Percentiles rank a stretch among this genome's conserved stretches.
phyloP scores from a whole-genome alignment of 202 grass and related monocot species.

The Musa balbisiana region DNA sequence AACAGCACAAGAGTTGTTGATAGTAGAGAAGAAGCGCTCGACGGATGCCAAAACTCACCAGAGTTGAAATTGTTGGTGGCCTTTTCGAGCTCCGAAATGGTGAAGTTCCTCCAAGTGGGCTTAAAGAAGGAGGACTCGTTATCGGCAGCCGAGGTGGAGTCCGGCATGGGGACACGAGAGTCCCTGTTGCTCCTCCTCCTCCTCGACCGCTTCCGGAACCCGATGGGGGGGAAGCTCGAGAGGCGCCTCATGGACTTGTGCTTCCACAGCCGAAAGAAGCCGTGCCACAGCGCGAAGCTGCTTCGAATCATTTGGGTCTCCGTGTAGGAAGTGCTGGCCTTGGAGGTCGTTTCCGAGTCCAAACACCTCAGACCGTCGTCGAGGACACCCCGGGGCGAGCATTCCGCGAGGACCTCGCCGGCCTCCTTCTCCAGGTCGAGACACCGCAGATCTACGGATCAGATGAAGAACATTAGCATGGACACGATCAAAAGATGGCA shows the following conservation, averaged over 20 bases:
- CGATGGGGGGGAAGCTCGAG: conserved; percentile 22
- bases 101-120: conserved; percentile 19
- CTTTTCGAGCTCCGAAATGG: conserved; percentile 12
- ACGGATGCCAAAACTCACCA: background rate
- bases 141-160: background rate
- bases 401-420: background rate
- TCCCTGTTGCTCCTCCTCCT: background rate
- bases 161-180: background rate
- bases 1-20: background rate
- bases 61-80: conserved; percentile 19
- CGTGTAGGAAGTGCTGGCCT: conserved; percentile 13
- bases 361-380: background rate
- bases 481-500: no score
- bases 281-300: background rate
- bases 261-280: conserved; percentile 9
- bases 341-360: conserved; percentile 13
- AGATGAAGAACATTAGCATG: background rate
- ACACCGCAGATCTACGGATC: background rate
- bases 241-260: conserved; percentile 13
- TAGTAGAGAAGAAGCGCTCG: background rate
- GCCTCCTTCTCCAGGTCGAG: background rate
- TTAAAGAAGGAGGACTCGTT: background rate
- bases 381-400: background rate
- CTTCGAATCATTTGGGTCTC: background rate
- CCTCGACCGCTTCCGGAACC: conserved; percentile 4